These are phyloP conservation scores for Phytophthora ohioensis DNA, from an alignment of 352 stramenopile species.

Conservation along the genomic window DNA sequence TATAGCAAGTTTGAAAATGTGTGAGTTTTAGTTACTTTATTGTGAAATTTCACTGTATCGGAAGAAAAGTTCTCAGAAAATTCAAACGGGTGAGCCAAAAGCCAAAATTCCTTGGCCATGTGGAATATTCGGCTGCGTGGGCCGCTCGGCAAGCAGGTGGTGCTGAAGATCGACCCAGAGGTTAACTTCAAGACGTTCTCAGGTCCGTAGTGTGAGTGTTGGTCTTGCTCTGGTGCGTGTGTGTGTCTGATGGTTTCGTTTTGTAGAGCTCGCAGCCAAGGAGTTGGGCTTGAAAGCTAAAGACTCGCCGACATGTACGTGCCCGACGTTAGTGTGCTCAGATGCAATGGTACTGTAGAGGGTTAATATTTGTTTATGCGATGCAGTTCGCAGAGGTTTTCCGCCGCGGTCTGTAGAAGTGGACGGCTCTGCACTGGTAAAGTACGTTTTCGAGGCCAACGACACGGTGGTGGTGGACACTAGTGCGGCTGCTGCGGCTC, in stretches of 20 bases:
- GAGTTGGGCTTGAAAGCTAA: constrained; percentile 54
- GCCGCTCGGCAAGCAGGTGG: constrained; percentile 60
- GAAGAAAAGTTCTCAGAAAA: constrained; percentile 28
- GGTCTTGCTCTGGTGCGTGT: background rate
- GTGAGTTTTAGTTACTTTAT: background rate
- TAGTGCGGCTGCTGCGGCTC: constrained; percentile 7
- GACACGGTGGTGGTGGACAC: constrained; percentile 73
- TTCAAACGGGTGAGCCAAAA: background rate
- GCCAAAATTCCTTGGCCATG: constrained; percentile 26
- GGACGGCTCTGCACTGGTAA: constrained; percentile 45
- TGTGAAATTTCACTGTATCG: constrained; percentile 11
- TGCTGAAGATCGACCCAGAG: constrained; percentile 59
- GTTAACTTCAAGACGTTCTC: constrained; percentile 54
- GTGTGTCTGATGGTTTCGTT: constrained; percentile 6
- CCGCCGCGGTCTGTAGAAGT: constrained; percentile 59
- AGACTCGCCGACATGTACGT: constrained; percentile 64
- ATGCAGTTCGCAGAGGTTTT: constrained; percentile 74
- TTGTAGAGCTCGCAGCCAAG: constrained; percentile 50
- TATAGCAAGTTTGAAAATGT: constrained; percentile 22
- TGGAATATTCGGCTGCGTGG: constrained; percentile 78
- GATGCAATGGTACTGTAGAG: background rate
- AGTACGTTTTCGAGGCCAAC: constrained; percentile 67
- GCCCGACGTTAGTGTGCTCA: background rate
- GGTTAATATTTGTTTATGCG: background rate
- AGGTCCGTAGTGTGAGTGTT: constrained; percentile 41